These are phyloP conservation scores for Solanum ahanhuiri DNA, from an alignment of 257 asterid species.

Conservation along the genomic window DNA sequence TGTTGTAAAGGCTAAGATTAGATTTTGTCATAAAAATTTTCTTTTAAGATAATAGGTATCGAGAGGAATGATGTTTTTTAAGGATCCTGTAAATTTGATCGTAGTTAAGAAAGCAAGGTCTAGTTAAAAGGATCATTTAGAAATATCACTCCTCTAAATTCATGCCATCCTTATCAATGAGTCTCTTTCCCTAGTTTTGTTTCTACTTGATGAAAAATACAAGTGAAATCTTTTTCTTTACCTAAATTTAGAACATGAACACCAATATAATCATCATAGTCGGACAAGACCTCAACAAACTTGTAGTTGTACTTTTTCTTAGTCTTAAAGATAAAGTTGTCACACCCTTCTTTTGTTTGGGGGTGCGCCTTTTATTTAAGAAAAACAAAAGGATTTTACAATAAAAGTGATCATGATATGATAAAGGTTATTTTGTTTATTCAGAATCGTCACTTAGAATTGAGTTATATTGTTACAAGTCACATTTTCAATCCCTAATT, in stretches of 20 bases:
- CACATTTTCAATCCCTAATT: background rate
- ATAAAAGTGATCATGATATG: background rate
- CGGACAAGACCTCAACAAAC: conserved; percentile 40
- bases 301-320: conserved; percentile 19
- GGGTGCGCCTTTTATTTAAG: background rate
- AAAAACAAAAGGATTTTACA: background rate
- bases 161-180: too few species aligned
- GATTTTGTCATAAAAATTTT: too few species aligned
- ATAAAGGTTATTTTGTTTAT: too few species aligned
- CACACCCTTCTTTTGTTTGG: background rate
- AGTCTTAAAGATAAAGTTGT: background rate
- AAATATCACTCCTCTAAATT: too few species aligned
- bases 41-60: too few species aligned
- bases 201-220: conserved; percentile 17
- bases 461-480: background rate
- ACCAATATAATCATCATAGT: conserved; percentile 20
- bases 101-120: conserved; percentile 26
- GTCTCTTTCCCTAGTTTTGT: too few species aligned
- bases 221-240: conserved; percentile 27
- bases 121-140: too few species aligned
- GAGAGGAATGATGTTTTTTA: too few species aligned
- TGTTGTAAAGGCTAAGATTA: too few species aligned
- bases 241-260: conserved; percentile 24
- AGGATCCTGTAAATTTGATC: background rate
- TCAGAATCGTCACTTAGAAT: background rate